Conservation (phyloP, 2,329 filamentous ascomycete genomes). For the Stylonectria norvegica region DNA sequence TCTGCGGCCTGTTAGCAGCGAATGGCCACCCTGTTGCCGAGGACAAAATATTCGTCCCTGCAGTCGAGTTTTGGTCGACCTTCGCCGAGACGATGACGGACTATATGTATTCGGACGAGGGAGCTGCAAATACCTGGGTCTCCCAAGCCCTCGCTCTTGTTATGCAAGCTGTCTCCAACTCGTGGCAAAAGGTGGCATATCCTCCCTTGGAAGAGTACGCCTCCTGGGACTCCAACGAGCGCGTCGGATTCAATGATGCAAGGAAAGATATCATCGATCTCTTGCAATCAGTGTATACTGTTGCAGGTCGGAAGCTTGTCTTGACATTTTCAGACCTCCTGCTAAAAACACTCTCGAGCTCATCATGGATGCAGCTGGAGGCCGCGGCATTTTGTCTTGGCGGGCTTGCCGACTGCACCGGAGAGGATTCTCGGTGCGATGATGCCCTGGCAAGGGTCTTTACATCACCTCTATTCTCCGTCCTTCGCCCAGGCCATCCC, state of each 20-base stretch:
- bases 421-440: conserved; percentile 57
- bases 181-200: conserved; percentile 67
- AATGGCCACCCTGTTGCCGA: conserved; percentile 67
- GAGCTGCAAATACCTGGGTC: conserved; percentile 52
- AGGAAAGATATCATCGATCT: conserved; percentile 78
- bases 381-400: conserved; percentile 62
- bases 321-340: conserved; percentile 55
- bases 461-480: conserved; percentile 52
- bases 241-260: conserved; percentile 66
- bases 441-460: conserved; percentile 60
- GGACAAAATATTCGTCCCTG: conserved; percentile 69
- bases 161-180: conserved; percentile 61
- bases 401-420: conserved; percentile 62
- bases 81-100: conserved; percentile 69
- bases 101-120: conserved; percentile 49
- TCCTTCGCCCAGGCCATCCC: conserved; percentile 48
- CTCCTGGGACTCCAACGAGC: conserved; percentile 68
- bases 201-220: conserved; percentile 56
- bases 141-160: conserved; percentile 55
- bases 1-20: conserved; percentile 64
- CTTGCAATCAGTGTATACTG: conserved; percentile 65
- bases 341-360: conserved; percentile 45
- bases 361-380: conserved; percentile 58
- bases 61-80: conserved; percentile 77
- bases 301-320: conserved; percentile 55